Evolutionary conservation across 768 basidiomycete species (phyloP).

Genomic region (Rhodotorula paludigena): DNA sequence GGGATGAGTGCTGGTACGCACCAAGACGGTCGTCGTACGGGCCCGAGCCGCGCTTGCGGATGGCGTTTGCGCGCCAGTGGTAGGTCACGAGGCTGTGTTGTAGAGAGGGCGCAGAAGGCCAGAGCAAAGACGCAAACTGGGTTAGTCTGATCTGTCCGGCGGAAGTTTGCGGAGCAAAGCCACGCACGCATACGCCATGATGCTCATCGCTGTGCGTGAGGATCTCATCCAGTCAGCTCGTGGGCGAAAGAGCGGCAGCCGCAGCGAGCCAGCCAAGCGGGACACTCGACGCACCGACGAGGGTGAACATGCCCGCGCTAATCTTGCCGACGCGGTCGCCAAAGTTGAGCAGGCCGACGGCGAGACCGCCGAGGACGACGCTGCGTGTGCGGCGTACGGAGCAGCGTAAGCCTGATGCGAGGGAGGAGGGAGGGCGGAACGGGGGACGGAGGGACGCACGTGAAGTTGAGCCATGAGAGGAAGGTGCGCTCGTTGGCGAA

Average conservation of each 20-base stretch:
- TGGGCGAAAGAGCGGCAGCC: not conserved
- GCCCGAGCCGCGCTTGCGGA: constrained; percentile 81
- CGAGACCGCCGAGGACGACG: constrained; percentile 91
- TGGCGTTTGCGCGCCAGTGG: constrained; percentile 92
- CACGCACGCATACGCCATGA: constrained; percentile 82
- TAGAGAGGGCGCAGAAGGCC: not conserved
- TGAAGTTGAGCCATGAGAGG: constrained; percentile 83
- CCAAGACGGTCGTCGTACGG: constrained; percentile 96
- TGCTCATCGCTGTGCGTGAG: constrained; percentile 68
- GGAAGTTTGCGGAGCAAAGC: no score
- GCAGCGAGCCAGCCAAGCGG: not conserved
- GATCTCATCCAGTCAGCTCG: not conserved
- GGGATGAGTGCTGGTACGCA: constrained; percentile 16
- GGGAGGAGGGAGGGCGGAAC: not conserved
- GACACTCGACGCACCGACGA: constrained; percentile 63
- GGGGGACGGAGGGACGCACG: constrained; percentile 46
- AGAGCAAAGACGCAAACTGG: not conserved
- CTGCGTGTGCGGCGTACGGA: constrained; percentile 59
- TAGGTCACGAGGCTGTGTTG: constrained; percentile 66
- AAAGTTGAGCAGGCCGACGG: constrained; percentile 94
- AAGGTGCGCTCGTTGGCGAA: constrained; percentile 81
- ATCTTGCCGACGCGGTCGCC: constrained; percentile 97
- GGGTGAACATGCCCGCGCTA: constrained; percentile 91
- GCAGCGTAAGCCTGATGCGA: not conserved
- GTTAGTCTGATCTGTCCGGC: not conserved